Percentiles rank a stretch among this genome's conserved stretches.
These are phyloP conservation scores for Pichia sp. DNA, from an alignment of 1,139 yeast species.

Conservation along the genomic window DNA sequence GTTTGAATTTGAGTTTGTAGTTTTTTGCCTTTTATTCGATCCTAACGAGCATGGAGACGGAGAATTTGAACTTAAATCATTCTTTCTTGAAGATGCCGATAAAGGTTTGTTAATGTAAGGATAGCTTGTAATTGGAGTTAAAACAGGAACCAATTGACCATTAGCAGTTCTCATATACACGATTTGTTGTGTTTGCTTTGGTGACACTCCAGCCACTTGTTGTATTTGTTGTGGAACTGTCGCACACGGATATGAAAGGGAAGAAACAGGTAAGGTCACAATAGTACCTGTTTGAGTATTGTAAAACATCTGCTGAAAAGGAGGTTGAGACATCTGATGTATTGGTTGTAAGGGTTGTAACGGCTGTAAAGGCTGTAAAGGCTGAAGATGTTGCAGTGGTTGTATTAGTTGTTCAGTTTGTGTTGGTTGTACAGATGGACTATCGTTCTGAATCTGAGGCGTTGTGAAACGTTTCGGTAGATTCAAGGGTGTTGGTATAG, in stretches of 20 bases:
- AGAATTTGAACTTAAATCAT: no score
- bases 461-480: slow-evolving; percentile 6
- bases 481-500: slow-evolving; percentile 1
- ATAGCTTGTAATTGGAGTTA: neutral
- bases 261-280: slow-evolving; percentile 1
- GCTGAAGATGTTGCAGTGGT: neutral
- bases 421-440: neutral
- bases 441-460: neutral
- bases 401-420: neutral
- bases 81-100: neutral
- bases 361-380: neutral
- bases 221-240: neutral
- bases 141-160: slow-evolving; percentile 10
- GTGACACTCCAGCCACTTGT: neutral
- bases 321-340: neutral
- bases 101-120: neutral
- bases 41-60: neutral
- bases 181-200: neutral
- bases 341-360: neutral
- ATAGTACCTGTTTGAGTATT: slow-evolving; percentile 8
- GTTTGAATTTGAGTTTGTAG: neutral
- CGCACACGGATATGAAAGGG: neutral
- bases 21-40: slow-evolving; percentile 5
- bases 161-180: slow-evolving; percentile 5
- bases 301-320: slow-evolving; percentile 12